Evolutionary conservation across 2,329 filamentous ascomycete species (phyloP).

Genomic region (Delphinella strobiligena): DNA sequence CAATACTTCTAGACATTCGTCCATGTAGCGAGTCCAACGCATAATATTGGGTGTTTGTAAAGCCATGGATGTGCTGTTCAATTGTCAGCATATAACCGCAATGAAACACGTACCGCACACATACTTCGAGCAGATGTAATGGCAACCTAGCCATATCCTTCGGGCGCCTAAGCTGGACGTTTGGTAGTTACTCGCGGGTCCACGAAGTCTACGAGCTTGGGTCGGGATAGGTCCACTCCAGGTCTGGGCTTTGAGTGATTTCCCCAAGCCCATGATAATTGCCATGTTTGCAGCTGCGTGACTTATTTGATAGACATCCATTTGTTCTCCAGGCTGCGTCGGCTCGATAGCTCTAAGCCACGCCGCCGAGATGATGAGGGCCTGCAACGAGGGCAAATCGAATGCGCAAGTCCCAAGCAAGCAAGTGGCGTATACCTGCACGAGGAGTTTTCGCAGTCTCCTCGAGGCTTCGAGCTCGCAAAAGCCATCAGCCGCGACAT

Average conservation of each 20-base stretch:
- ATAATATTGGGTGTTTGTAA: not conserved
- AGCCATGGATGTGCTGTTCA: not conserved
- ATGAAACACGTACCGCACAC: not conserved
- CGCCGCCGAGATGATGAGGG: not conserved
- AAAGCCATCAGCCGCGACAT: not conserved
- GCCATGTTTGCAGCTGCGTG: not conserved
- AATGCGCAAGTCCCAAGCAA: not conserved
- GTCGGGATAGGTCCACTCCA: not conserved
- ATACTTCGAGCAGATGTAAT: not conserved
- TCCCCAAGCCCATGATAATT: not conserved
- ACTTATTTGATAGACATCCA: not conserved
- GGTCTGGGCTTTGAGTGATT: not conserved
- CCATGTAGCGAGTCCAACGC: not conserved
- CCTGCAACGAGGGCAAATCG: not conserved
- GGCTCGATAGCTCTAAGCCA: not conserved
- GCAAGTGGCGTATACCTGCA: not conserved
- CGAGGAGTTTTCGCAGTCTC: not conserved
- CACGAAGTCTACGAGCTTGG: not conserved
- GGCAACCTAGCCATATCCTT: not conserved
- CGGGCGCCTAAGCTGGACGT: not conserved
- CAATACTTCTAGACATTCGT: slow-evolving; percentile 1
- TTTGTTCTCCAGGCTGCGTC: not conserved
- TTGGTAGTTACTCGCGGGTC: not conserved
- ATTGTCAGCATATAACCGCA: not conserved
- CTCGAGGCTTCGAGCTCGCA: not conserved